Evolutionary conservation across 1,284 basidiomycete genomes (phyloP).

Genomic region (Fomitopsis schrenkii): DNA sequence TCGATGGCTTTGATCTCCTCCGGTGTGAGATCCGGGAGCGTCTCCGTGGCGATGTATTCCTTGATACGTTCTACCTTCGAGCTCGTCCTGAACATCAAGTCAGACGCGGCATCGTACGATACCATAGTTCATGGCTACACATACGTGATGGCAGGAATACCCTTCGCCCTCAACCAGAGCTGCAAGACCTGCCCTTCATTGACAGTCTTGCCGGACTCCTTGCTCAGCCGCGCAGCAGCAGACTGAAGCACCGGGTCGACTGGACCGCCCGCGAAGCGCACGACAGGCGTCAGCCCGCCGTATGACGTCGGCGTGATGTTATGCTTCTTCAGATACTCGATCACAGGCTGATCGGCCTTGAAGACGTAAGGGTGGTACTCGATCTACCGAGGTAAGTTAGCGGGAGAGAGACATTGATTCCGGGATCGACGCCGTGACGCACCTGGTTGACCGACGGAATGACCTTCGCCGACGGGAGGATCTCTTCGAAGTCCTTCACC

Average conservation of each 20-base stretch:
- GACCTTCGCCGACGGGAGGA: conserved; percentile 56
- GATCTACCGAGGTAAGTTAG: conserved; percentile 40
- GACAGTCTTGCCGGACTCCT: conserved; percentile 28
- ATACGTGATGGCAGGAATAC: conserved; percentile 53
- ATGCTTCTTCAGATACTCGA: conserved; percentile 52
- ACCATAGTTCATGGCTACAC: conserved; percentile 19
- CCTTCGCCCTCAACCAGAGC: conserved; percentile 31
- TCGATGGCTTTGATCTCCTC: conserved; percentile 8
- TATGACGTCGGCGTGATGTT: conserved; percentile 69
- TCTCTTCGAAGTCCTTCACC: conserved; percentile 58
- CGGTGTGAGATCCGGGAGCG: conserved; percentile 5
- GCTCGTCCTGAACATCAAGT: conserved; percentile 51
- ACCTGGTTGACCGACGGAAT: conserved; percentile 81
- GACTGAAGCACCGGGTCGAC: conserved; percentile 37
- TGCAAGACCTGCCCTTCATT: conserved; percentile 32
- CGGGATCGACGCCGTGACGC: conserved; percentile 2
- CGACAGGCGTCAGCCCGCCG: conserved; percentile 59
- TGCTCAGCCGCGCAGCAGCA: conserved; percentile 17
- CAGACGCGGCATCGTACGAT: not conserved
- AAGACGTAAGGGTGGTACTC: conserved; percentile 81
- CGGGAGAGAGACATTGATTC: not conserved
- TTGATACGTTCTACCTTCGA: conserved; percentile 52
- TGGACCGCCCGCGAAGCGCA: conserved; percentile 52
- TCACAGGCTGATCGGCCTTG: conserved; percentile 49
- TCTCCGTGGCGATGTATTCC: conserved; percentile 1